A percentile compares a stretch with the other conserved stretches of the same genome.
Evolutionary conservation across 2,329 filamentous ascomycete species (phyloP).

Genomic region (Colletotrichum sublineola): DNA sequence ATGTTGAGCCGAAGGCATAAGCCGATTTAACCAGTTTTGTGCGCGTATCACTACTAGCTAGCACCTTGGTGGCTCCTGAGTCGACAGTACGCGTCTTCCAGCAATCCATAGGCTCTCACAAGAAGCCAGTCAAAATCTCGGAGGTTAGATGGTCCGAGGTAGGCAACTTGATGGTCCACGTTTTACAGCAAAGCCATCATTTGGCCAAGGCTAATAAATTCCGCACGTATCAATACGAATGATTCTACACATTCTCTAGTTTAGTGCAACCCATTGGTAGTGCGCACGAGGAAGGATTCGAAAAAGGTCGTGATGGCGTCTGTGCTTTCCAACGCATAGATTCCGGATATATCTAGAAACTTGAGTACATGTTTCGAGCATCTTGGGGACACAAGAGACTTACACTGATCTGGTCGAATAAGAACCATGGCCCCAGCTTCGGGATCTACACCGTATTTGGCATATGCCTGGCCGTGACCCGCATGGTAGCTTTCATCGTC

Average conservation of each 20-base stretch:
- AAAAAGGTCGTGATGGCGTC: neutral
- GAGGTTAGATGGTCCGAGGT: neutral
- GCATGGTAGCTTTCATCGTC: conserved; percentile 68
- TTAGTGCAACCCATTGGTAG: neutral
- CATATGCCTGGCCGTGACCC: conserved; percentile 64
- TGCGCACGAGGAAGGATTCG: neutral
- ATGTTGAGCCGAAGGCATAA: conserved; percentile 14
- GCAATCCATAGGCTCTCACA: neutral
- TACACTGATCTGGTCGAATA: conserved; percentile 77
- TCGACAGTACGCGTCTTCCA: neutral
- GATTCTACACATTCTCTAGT: neutral
- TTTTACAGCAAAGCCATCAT: neutral
- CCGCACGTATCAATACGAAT: neutral
- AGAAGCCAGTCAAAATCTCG: neutral
- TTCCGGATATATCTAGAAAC: conserved; percentile 3
- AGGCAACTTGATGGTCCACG: neutral
- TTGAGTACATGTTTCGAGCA: neutral
- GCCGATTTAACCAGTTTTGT: neutral
- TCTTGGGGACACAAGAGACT: conserved; percentile 52
- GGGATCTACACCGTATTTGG: conserved; percentile 69
- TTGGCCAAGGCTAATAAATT: neutral
- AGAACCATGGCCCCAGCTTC: conserved; percentile 70
- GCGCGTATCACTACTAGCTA: no score
- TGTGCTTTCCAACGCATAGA: neutral
- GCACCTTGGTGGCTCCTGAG: neutral